A percentile compares a stretch with the other conserved stretches of the same genome.
Conservation (phyloP, 2,329 filamentous ascomycete species). For the Aspergillus sp. region DNA sequence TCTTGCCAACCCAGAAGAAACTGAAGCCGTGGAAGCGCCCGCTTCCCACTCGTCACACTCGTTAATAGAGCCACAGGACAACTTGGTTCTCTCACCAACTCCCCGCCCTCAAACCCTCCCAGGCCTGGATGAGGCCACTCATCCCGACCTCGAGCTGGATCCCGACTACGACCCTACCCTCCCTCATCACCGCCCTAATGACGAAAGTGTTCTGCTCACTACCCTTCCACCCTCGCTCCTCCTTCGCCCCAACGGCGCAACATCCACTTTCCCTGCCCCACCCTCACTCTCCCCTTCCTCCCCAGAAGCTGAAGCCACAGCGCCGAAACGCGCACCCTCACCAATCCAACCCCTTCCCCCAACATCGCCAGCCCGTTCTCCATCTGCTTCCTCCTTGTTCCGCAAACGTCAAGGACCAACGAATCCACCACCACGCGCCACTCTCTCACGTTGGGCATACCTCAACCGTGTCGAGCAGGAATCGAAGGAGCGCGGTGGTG, state of each 20-base stretch:
- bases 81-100: constrained; percentile 9
- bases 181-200: constrained; percentile 47
- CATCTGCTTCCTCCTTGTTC: constrained; percentile 10
- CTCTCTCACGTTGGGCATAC: constrained; percentile 46
- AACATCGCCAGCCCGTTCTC: constrained; percentile 9
- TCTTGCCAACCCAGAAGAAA: constrained; percentile 22
- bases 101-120: constrained; percentile 6
- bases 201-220: constrained; percentile 21
- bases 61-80: constrained; percentile 8
- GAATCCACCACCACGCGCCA: constrained; percentile 26
- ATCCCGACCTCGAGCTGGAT: constrained; percentile 4
- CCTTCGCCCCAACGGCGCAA: constrained; percentile 36
- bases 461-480: constrained; percentile 68
- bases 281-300: constrained; percentile 31
- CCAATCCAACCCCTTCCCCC: constrained; percentile 35
- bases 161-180: constrained; percentile 44
- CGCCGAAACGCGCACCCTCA: constrained; percentile 34
- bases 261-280: constrained; percentile 32
- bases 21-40: constrained; percentile 10
- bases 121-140: constrained; percentile 11
- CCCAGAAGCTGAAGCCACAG: constrained; percentile 34
- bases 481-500: constrained; percentile 71
- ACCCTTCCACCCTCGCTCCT: constrained; percentile 36
- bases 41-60: neutral
- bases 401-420: constrained; percentile 14